Base-by-base conservation (phyloP, 1,284 basidiomycete genomes). In the Golubevia pallescens region DNA sequence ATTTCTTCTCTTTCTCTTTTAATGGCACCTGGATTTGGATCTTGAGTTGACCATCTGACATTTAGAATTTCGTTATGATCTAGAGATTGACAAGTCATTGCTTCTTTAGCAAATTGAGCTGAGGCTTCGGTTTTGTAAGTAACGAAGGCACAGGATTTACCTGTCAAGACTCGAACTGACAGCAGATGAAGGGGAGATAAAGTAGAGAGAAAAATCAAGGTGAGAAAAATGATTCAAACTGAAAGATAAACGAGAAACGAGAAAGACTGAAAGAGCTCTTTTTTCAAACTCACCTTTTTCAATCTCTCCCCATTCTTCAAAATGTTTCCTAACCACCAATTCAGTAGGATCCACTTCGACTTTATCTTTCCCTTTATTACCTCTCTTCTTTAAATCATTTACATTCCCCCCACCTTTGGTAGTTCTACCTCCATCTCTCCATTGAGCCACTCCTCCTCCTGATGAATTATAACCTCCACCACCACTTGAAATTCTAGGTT, bases 1-100 rank as follows among this genome's bases (percentile, higher is more conserved):
- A 78, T 63, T 58, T 73, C 65, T 52, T 66, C 65, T 57, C 65
- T 67, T 10, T 78, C 73, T 8, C 78, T 62, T 61, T 77, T 74
- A 42, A 73, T 68, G 2, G 74, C 74, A 0, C 66, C 73, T 5
- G 74, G 76, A 48, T 78, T 78, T 13, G 42, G 82, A 53, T 84
- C 82, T 54, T 81, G 79, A 3, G 81, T 76, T 0, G 82, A 71
- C 82, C 82, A 84, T 14, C 82, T 77, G 56, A 97, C 94, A 86
- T 99, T 99, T 71, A 99, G 89, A 73, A 98, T 94, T 86, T 99
- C 97, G 86, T 97, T 93, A 79, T 95, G 93, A 86, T 99, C 96
- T 73, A 99, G 88, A 23, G 94, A 96, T 87, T 99, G 97, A 86
- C 95, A 95, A 55, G 95, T 93, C 97, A 99, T 99, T 0, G 97